Evolutionary conservation across 257 asterid genomes (phyloP).

Genomic region (Eustoma russellianum): DNA sequence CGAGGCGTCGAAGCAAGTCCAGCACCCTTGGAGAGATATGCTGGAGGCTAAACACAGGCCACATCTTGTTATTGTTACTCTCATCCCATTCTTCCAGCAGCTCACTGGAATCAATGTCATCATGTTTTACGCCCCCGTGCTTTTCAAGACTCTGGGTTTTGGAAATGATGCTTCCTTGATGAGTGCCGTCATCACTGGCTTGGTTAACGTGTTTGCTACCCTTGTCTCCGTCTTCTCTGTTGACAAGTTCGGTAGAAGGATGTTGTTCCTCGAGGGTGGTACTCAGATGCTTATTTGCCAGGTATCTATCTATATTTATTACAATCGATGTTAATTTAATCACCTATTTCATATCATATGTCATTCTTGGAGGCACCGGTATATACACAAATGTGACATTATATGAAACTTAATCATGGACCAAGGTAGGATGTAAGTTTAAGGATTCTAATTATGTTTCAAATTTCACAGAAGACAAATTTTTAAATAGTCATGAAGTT

Average conservation of each 20-base stretch:
- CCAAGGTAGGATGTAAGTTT: no score
- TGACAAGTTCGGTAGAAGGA: constrained; percentile 35
- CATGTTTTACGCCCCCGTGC: constrained; percentile 59
- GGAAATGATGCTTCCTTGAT: constrained; percentile 37
- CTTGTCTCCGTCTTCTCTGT: constrained; percentile 26
- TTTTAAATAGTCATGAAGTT: no score
- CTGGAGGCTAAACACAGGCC: constrained; percentile 25
- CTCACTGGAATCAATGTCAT: constrained; percentile 49
- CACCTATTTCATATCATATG: not conserved
- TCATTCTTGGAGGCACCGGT: not conserved
- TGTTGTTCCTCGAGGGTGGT: constrained; percentile 35
- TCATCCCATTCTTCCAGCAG: constrained; percentile 50
- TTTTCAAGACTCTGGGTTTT: constrained; percentile 51
- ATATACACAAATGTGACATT: no score
- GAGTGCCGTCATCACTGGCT: constrained; percentile 40
- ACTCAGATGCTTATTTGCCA: constrained; percentile 32
- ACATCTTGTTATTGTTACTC: constrained; percentile 29
- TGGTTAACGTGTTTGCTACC: constrained; percentile 34
- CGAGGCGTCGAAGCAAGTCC: constrained; percentile 18
- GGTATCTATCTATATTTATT: not conserved
- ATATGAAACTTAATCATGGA: no score
- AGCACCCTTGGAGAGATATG: constrained; percentile 25
- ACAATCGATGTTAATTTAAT: not conserved
- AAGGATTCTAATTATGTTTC: no score
- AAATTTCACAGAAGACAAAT: no score